Base-by-base conservation (phyloP, 2,329 filamentous ascomycete genomes). In the Fonsecaea multimorphosa region DNA sequence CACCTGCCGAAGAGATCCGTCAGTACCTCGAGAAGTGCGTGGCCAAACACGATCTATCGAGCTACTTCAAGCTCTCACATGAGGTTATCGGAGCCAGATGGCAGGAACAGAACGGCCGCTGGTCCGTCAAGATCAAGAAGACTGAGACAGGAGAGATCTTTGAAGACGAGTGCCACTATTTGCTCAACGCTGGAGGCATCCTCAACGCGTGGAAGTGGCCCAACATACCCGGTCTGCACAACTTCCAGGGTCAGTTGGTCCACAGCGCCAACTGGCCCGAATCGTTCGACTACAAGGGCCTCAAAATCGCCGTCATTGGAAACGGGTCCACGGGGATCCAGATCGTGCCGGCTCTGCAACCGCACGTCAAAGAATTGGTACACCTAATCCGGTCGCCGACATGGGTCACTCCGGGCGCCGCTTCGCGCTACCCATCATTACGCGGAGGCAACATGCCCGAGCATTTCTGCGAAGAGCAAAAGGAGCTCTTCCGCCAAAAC, bases 171-270 rank as follows among this genome's bases (percentile, higher is more conserved):
- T 64, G 70, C 4, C 65, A 76, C 44, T 56, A 74, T 22, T 36
- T 76, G 3, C 56, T 76, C 24, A 71, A 74, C 56, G 73, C 59
- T 0, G 65, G 65, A 19, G 74, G 74, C 2, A 67, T 72, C 16
- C 66, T 75, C 12, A 75, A 73, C 38, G 63, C 64, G 76, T 75
- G 70, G 70, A 67, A 59, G 27, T 70, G 66, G 67, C 77, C 78
- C 2, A 64, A 72, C 1, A 77, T 79, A 29, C 64, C 68, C 1
- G 77, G 78, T 1, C 66, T 79, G 2, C 58, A 76, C 9, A 65
- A 70, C 3, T 80, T 78, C 68, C 63, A 73, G 55, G 78, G 78
- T 3, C 57, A 72, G 19, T 63, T 79, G n/a, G 64, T 75, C 31
- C 76, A 77, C 58, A 73, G 71, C 14, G 74, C 75, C 1, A 69